Percentiles rank a stretch among this genome's conserved stretches.
Conservation (phyloP, 495 filamentous ascomycete genomes). For the Penicillium cataractarum region DNA sequence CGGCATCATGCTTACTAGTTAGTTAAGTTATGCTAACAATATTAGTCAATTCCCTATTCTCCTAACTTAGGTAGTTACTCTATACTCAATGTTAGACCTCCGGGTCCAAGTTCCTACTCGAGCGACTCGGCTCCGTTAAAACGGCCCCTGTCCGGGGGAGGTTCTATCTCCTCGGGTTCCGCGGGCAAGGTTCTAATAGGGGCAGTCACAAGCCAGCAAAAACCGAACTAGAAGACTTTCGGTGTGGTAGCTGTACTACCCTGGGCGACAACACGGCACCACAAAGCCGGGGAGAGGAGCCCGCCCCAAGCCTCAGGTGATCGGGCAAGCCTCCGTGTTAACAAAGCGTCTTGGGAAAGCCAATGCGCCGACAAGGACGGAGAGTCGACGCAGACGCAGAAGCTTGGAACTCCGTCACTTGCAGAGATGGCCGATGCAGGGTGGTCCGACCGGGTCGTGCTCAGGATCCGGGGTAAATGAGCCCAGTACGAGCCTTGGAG, state of each 20-base stretch:
- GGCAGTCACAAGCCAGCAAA: constrained; percentile 8
- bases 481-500: background rate
- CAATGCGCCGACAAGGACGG: constrained; percentile 7
- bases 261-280: constrained; percentile 6
- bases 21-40: no score
- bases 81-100: no score
- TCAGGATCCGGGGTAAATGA: background rate
- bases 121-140: background rate
- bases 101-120: background rate
- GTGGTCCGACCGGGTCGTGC: background rate
- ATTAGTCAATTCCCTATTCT: background rate
- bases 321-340: constrained; percentile 17
- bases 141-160: background rate
- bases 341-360: background rate
- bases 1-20: background rate
- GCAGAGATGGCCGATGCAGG: constrained; percentile 9
- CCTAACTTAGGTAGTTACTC: no score
- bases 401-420: background rate
- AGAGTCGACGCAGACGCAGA: background rate
- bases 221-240: background rate
- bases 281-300: constrained; percentile 5
- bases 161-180: background rate
- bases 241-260: background rate
- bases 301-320: constrained; percentile 13
- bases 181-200: background rate